phyloP scores from a whole-genome alignment of 1,139 yeast species.

The Nadsonia starkeyi-henricii region DNA sequence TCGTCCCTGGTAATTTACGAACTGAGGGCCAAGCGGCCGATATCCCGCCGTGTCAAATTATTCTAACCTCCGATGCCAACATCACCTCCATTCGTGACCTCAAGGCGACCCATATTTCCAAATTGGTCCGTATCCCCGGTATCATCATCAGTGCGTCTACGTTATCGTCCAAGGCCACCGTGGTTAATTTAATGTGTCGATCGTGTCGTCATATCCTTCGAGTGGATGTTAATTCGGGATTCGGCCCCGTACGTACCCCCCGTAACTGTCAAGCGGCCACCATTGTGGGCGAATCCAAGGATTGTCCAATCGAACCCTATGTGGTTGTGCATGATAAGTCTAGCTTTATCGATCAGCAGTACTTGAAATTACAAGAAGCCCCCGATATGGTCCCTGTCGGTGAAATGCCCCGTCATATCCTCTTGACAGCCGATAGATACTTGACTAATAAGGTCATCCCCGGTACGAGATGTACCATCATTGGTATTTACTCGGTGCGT shows the following conservation, averaged over 20 bases:
- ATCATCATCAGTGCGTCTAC: constrained; percentile 88
- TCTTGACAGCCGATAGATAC: constrained; percentile 79
- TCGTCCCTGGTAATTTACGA: constrained; percentile 28
- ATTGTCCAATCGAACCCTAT: constrained; percentile 84
- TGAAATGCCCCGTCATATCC: constrained; percentile 92
- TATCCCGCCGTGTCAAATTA: constrained; percentile 75
- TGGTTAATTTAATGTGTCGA: constrained; percentile 74
- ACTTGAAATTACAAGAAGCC: constrained; percentile 81
- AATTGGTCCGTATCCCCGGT: constrained; percentile 83
- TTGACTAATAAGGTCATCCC: constrained; percentile 86
- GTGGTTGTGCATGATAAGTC: constrained; percentile 89
- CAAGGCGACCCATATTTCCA: constrained; percentile 79
- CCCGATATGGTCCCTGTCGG: constrained; percentile 99
- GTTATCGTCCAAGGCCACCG: constrained; percentile 75
- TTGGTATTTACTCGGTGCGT: constrained; percentile 85
- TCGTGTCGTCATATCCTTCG: constrained; percentile 71
- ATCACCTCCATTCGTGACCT: constrained; percentile 66
- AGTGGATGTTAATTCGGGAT: constrained; percentile 54
- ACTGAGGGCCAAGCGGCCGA: constrained; percentile 11
- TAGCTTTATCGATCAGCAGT: constrained; percentile 84
- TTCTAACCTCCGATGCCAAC: constrained; percentile 60
- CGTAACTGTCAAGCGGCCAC: constrained; percentile 44
- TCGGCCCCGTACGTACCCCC: constrained; percentile 72
- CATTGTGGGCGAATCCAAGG: constrained; percentile 41
- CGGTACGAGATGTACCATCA: constrained; percentile 83